A percentile compares a stretch with the other conserved stretches of the same genome.
These are phyloP conservation scores for Quercus rubra DNA, from an alignment of 306 rosid species.

Conservation along the genomic window DNA sequence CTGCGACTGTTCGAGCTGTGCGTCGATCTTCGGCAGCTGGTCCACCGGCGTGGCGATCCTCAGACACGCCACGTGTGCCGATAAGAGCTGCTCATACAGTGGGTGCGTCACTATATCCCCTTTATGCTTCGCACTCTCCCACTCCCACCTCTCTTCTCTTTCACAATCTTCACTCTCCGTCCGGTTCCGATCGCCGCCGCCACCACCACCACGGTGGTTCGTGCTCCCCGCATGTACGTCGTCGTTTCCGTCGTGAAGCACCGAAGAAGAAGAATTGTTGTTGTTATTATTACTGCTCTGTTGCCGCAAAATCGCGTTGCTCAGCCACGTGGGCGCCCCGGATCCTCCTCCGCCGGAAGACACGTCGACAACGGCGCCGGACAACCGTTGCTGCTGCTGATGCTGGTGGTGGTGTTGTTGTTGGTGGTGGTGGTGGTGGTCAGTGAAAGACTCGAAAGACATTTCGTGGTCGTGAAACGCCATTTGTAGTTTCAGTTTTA, in stretches of 20 bases:
- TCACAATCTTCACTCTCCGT: constrained; percentile 20
- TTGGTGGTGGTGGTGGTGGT: constrained; percentile 15
- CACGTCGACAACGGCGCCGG: constrained; percentile 1
- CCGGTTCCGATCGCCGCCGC: constrained; percentile 25
- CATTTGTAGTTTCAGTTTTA: constrained; percentile 26
- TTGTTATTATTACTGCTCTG: constrained; percentile 25
- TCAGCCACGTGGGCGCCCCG: constrained; percentile 52
- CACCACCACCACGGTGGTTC: constrained; percentile 11
- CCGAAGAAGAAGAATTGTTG: no score
- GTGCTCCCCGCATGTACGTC: constrained; percentile 20
- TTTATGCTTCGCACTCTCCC: constrained; percentile 46
- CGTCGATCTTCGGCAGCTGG: constrained; percentile 81
- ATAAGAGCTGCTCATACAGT: constrained; percentile 76
- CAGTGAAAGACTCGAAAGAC: constrained; percentile 48
- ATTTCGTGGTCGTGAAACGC: constrained; percentile 64
- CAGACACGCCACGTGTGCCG: constrained; percentile 86
- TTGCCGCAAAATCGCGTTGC: constrained; percentile 44
- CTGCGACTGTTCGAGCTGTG: constrained; percentile 72
- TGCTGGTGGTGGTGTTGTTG: no score
- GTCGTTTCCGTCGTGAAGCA: constrained; percentile 5
- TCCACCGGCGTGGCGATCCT: constrained; percentile 94
- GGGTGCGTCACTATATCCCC: constrained; percentile 78
- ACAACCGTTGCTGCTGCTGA: no score
- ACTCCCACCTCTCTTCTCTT: constrained; percentile 11
- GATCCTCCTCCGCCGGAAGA: not conserved